Base-by-base conservation (phyloP, 1,139 yeast species). In the Waltiozyma sp. region DNA sequence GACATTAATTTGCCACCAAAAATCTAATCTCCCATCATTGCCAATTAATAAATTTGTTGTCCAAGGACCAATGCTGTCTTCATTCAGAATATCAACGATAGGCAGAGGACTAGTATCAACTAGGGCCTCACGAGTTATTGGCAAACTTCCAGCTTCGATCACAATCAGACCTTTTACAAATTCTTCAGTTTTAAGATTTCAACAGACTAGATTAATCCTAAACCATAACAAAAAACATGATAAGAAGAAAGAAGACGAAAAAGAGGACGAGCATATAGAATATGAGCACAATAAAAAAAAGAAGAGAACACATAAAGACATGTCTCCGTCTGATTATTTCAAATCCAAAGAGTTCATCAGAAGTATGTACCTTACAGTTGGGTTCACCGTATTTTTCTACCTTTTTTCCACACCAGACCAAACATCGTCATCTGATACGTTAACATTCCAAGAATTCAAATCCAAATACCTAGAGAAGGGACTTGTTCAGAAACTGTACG, bases 391-490 rank as follows among this genome's bases (percentile, higher is more conserved):
- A 8, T 49, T 66, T 14, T 56, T 63, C 45, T 60, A 64, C 34
- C 46, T 66, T 21, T 47, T 62, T 42, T 56, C 59, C 18, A 52
- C 64, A 21, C 43, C 51, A 21, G 62, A 57, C 38, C 55, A 62
- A 23, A 70, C 63, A 26, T 50, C 53, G 6, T 49, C 55, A 5
- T 59, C 64, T 33, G 60, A 68, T 46, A 73, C 75, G 50, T 69
- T 91, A 9, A 62, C 74, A 8, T 71, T 69, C 69, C 93, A 83
- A 60, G 87, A 81, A 49, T 83, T 83, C 62, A 73, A 80, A 53
- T 69, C 77, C 10, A 70, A 75, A 40, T 73, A 77, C 45, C 66
- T 83, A 40, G 77, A 77, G 41, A 77, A 73, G 49, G 84, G 85
- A 1, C 71, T 74, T 49, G 93, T 83, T 19, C 76, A 80, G 13